A percentile compares a stretch with the other conserved stretches of the same genome.
Evolutionary conservation across 805 yeast species (phyloP).

Genomic region (Candida insectalens): DNA sequence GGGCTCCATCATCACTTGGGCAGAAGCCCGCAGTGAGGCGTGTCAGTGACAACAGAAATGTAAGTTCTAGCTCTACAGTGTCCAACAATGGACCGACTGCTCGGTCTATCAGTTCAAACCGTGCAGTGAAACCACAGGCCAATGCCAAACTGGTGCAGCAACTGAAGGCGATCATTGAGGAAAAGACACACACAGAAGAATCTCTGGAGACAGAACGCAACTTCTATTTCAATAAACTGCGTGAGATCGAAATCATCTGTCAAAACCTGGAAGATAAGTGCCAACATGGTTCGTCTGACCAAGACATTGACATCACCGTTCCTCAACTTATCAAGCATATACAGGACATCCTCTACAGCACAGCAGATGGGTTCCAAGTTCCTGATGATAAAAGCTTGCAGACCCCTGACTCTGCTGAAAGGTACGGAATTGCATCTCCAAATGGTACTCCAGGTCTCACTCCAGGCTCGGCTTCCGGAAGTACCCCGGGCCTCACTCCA

Average conservation of each 20-base stretch:
- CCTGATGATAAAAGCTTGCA: conserved; percentile 32
- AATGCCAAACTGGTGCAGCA: conserved; percentile 27
- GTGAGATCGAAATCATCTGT: conserved; percentile 78
- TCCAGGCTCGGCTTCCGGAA: too few relatives aligned
- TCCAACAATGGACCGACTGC: neutral
- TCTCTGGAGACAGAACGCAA: conserved; percentile 75
- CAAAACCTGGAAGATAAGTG: conserved; percentile 47
- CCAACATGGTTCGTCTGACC: conserved; percentile 15
- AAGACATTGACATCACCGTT: conserved; percentile 20
- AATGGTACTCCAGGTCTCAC: too few relatives aligned
- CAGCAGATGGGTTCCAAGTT: conserved; percentile 75
- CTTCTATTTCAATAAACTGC: conserved; percentile 80
- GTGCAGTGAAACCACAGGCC: neutral
- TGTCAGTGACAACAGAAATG: neutral
- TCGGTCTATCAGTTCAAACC: neutral
- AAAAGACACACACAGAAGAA: conserved; percentile 49
- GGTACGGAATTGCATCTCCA: too few relatives aligned
- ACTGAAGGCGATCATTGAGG: conserved; percentile 38
- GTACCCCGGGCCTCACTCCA: too few relatives aligned
- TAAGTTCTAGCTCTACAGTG: too few relatives aligned
- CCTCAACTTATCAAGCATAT: conserved; percentile 46
- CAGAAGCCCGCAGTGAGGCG: conserved; percentile 14
- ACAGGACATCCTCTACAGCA: conserved; percentile 67
- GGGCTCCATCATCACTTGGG: conserved; percentile 11
- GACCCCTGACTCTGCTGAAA: neutral